Percentiles rank a stretch among this genome's conserved stretches.
Conservation (phyloP, 2,329 filamentous ascomycete species). For the Trichoderma arundinaceum region DNA sequence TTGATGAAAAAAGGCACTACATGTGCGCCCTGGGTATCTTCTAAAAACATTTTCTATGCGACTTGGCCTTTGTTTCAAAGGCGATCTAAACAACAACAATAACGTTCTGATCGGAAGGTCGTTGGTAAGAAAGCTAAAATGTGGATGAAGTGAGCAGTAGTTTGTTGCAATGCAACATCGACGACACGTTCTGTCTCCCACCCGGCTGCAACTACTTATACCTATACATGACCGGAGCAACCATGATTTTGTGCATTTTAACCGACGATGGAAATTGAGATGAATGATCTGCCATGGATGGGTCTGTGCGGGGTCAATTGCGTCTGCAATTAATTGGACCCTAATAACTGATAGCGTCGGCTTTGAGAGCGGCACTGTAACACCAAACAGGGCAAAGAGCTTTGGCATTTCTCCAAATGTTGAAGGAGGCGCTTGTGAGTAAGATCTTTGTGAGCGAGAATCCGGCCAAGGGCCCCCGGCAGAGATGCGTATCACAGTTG, state of each 20-base stretch:
- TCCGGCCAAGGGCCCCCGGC: neutral
- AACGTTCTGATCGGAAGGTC: too few relatives aligned
- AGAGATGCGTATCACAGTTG: neutral
- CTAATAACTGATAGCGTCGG: slow-evolving; percentile 13
- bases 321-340: neutral
- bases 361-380: slow-evolving; percentile 7
- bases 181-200: neutral
- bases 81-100: neutral
- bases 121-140: neutral
- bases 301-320: slow-evolving; percentile 22
- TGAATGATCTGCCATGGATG: slow-evolving; percentile 1
- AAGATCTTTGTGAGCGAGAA: neutral
- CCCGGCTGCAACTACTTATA: neutral
- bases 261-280: slow-evolving; percentile 3
- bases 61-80: neutral
- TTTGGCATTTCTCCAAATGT: neutral
- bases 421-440: neutral
- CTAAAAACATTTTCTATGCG: neutral
- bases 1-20: slow-evolving; percentile 51
- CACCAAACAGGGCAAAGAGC: neutral
- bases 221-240: neutral
- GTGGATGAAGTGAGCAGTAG: too few relatives aligned
- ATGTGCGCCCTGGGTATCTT: slow-evolving; percentile 3
- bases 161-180: too few relatives aligned
- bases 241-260: neutral